Percentiles rank a stretch among this genome's conserved stretches.
Conservation (phyloP, 305 asterid genomes). For the Rubia peregrina region DNA sequence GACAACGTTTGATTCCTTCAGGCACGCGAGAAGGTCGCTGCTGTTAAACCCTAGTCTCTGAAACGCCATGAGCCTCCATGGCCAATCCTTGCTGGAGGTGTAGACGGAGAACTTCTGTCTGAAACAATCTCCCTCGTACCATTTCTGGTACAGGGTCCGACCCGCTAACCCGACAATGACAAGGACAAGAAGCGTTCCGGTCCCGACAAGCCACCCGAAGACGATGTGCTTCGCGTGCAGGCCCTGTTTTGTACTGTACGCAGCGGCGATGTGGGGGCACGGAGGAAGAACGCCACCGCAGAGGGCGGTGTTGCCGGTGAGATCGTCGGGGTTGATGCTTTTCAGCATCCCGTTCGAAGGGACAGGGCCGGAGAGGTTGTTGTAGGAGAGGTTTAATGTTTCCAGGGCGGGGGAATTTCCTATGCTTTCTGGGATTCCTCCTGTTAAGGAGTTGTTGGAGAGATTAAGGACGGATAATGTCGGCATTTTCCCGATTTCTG, state of each 20-base stretch:
- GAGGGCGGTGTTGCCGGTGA: constrained; percentile 53
- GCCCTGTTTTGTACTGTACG: constrained; percentile 26
- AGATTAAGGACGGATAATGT: constrained; percentile 67
- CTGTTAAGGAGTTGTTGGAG: constrained; percentile 71
- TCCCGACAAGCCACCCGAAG: constrained; percentile 59
- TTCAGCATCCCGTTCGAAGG: constrained; percentile 72
- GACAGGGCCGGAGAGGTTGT: constrained; percentile 63
- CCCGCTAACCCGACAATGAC: constrained; percentile 38
- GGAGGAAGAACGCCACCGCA: constrained; percentile 80
- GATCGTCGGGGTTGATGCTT: constrained; percentile 68
- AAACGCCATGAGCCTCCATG: constrained; percentile 86
- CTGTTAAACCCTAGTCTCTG: constrained; percentile 67
- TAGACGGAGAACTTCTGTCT: constrained; percentile 46
- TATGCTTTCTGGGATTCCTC: constrained; percentile 63
- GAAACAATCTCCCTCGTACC: constrained; percentile 57
- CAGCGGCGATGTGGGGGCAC: constrained; percentile 38
- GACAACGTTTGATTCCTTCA: constrained; percentile 63
- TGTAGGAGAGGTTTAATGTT: constrained; percentile 60
- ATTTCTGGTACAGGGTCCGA: constrained; percentile 38
- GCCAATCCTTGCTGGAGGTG: constrained; percentile 46
- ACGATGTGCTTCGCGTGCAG: constrained; percentile 45
- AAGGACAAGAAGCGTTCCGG: constrained; percentile 42
- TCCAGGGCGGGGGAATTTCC: constrained; percentile 89
- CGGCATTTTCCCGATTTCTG: constrained; percentile 56
- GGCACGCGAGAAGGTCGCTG: constrained; percentile 53